phyloP scores from a whole-genome alignment of 345 rosid genomes.

The Dimocarpus longan region DNA sequence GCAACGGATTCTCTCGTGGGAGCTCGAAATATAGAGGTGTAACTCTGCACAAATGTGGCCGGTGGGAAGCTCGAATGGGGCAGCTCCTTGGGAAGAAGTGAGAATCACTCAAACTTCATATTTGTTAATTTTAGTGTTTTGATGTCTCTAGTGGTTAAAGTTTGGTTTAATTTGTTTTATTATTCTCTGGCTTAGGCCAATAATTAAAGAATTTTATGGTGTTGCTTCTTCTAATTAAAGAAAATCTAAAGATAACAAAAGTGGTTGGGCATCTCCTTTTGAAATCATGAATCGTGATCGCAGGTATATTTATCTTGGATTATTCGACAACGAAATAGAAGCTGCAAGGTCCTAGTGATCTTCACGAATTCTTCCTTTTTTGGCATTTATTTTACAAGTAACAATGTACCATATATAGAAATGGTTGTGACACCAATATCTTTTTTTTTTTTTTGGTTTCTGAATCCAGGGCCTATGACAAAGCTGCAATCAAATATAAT shows the following conservation, averaged over 20 bases:
- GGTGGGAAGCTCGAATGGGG: slow-evolving; percentile 66
- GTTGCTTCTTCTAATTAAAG: not conserved
- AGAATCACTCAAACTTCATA: slow-evolving; percentile 20
- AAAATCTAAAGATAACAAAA: not conserved
- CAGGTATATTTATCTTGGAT: slow-evolving; percentile 61
- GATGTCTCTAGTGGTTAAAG: not conserved
- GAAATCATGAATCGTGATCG: slow-evolving; percentile 32
- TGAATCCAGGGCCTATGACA: slow-evolving; percentile 61
- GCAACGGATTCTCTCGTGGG: slow-evolving; percentile 65
- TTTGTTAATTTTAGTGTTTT: not conserved
- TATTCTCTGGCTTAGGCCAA: not conserved
- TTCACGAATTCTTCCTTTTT: not conserved
- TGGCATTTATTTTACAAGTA: not conserved
- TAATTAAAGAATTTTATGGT: no score
- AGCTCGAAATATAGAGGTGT: slow-evolving; percentile 63
- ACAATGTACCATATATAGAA: not conserved
- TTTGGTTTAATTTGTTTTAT: not conserved
- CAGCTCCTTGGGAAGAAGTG: slow-evolving; percentile 66
- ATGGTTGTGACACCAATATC: not conserved
- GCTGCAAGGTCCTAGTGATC: slow-evolving; percentile 54
- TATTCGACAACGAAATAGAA: slow-evolving; percentile 55
- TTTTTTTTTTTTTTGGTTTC: slow-evolving; percentile 9
- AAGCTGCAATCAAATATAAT: slow-evolving; percentile 48
- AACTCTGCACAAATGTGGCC: slow-evolving; percentile 58
- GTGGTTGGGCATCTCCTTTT: slow-evolving; percentile 17